These are phyloP conservation scores for Quillaja saponaria DNA, from an alignment of 306 rosid genomes.

Conservation along the genomic window DNA sequence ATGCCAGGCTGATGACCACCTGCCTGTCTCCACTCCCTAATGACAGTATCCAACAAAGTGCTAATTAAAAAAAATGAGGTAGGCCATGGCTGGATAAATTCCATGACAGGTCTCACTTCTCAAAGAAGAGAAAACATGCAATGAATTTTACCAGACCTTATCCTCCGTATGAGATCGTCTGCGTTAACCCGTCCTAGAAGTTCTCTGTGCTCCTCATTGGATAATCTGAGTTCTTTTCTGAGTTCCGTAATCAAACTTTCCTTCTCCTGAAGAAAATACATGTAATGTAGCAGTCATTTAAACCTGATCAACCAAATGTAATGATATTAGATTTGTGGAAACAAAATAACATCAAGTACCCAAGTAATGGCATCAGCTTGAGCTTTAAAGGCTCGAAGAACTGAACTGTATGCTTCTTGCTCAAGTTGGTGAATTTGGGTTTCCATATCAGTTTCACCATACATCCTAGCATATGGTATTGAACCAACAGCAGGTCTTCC, in stretches of 20 bases:
- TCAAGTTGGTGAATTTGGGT: constrained; percentile 92
- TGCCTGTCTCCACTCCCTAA: constrained; percentile 93
- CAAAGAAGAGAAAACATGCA: constrained; percentile 22
- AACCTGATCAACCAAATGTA: constrained; percentile 47
- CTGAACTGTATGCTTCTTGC: constrained; percentile 91
- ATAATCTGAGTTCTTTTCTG: constrained; percentile 84
- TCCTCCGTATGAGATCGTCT: constrained; percentile 75
- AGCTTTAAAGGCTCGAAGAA: constrained; percentile 96
- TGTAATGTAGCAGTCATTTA: constrained; percentile 49
- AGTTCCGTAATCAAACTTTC: constrained; percentile 89
- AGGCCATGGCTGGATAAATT: constrained; percentile 14
- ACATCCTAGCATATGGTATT: constrained; percentile 68
- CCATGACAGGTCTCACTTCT: constrained; percentile 22
- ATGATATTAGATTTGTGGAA: constrained; percentile 38
- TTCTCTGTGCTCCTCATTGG: constrained; percentile 94
- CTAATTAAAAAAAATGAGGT: constrained; percentile 31
- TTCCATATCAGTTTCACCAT: constrained; percentile 83
- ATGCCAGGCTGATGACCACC: constrained; percentile 74
- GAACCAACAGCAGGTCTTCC: constrained; percentile 76
- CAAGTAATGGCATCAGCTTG: constrained; percentile 99
- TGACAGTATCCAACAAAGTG: constrained; percentile 24
- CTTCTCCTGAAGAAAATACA: constrained; percentile 83
- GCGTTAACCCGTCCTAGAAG: constrained; percentile 89
- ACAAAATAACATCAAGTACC: constrained; percentile 55
- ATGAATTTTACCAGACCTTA: constrained; percentile 60